Base-by-base conservation (phyloP, 495 filamentous ascomycete genomes). In the Hyaloscypha hepaticicola region DNA sequence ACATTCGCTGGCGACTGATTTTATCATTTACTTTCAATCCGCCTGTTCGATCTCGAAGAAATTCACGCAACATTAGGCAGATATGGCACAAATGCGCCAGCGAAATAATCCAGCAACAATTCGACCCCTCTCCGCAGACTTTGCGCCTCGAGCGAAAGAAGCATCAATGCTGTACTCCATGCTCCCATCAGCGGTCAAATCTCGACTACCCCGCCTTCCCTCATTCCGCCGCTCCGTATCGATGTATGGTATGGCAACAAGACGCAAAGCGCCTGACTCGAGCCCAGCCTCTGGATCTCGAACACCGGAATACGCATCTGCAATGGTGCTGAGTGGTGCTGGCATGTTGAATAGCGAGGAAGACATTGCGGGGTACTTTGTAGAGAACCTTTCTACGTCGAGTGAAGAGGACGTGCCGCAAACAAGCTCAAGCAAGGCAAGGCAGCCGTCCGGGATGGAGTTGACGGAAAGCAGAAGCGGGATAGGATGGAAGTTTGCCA, bases 401-500 rank as follows among this genome's bases (percentile, higher is more conserved):
- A 63, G 55, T 55, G 67, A 67, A 38, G 65, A 69, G 11, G 58
- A 66, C 50, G 21, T 26, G 5, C 29, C 51, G 22, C 25, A 57
- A 22, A 55, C 21, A 24, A 25, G 34, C 16, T 24, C 34, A 11
- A 21, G 29, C n/a, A 48, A 52, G 41, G 45, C 27, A 22, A 49
- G 11, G 33, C 24, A 34, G 33, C 25, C 25, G 22, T 56, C 50
- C 25, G 33, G 24, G 21, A 33, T 66, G 45, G 58, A 64, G 11
- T 24, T 73, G 14, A 58, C 66, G 27, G 74, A 76, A 31, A 67
- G 60, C 12, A 67, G 70, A 41, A 76, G 70, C 60, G 77, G 73
- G 6, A 76, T 81, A 50, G 69, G 69, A n/a, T 80, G 78, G 79
- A 79, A 77, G 64, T 81, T 77, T 72, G 77, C 76, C 8, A 75